Conservation (phyloP, 108 stramenopile species). For the Aurantiochytrium sp. region DNA sequence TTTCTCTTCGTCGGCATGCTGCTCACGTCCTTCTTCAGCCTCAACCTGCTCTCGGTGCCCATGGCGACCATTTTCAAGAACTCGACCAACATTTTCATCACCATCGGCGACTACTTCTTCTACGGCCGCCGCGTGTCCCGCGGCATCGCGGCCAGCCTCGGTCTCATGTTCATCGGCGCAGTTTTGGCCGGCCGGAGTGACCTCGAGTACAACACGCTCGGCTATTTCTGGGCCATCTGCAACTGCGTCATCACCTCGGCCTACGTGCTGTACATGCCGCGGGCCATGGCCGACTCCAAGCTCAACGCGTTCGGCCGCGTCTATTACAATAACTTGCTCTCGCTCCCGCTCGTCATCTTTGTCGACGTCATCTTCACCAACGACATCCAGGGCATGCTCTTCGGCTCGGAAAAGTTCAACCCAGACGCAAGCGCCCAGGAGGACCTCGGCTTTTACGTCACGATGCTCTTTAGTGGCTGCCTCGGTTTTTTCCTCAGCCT, state of each 20-base stretch:
- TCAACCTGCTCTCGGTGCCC: conserved; percentile 80
- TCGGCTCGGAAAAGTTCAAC: background rate
- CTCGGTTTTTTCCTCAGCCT: conserved; percentile 21
- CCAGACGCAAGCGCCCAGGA: no score
- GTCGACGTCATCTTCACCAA: conserved; percentile 54
- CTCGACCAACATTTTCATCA: conserved; percentile 86
- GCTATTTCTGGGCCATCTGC: conserved; percentile 86
- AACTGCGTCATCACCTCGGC: conserved; percentile 86
- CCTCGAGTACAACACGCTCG: conserved; percentile 64
- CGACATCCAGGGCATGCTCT: background rate
- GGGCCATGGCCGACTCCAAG: conserved; percentile 81
- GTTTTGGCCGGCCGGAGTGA: conserved; percentile 82
- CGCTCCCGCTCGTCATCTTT: conserved; percentile 68
- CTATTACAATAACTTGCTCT: conserved; percentile 95
- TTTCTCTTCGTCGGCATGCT: conserved; percentile 91
- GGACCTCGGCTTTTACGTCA: background rate
- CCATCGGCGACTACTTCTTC: conserved; percentile 57
- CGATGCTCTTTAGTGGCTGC: background rate
- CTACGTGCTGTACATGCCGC: conserved; percentile 94
- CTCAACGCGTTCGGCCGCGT: conserved; percentile 93
- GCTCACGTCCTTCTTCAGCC: conserved; percentile 78
- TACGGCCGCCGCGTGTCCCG: conserved; percentile 68
- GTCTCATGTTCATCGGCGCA: conserved; percentile 87
- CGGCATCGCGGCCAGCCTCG: conserved; percentile 75
- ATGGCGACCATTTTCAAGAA: conserved; percentile 98